A percentile compares a stretch with the other conserved stretches of the same genome.
Conservation (phyloP, 2,329 filamentous ascomycete species). For the Tolypocladium ophioglossoides region DNA sequence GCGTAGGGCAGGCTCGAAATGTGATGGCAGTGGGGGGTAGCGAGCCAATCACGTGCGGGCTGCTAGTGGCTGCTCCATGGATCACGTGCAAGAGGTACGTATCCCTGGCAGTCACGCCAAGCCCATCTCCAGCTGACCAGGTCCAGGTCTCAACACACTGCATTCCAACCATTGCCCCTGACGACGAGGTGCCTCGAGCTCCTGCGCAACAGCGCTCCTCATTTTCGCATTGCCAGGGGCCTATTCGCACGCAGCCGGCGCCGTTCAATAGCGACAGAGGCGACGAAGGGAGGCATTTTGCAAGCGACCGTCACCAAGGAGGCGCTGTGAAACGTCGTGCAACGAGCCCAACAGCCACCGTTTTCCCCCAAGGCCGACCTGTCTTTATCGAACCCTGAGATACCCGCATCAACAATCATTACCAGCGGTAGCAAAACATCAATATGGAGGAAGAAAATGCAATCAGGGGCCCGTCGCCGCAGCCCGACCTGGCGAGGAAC, state of each 20-base stretch:
- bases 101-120: background rate
- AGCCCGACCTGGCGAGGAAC: slow-evolving; percentile 58
- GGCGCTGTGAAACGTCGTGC: slow-evolving; percentile 6
- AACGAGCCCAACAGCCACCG: background rate
- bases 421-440: background rate
- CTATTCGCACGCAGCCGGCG: background rate
- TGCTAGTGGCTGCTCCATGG: background rate
- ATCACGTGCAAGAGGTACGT: slow-evolving; percentile 16
- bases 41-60: slow-evolving; percentile 23
- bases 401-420: background rate
- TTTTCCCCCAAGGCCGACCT: background rate
- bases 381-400: background rate
- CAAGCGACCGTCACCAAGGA: slow-evolving; percentile 5
- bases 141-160: slow-evolving; percentile 5
- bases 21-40: slow-evolving; percentile 19
- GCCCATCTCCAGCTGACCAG: background rate
- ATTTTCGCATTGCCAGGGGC: slow-evolving; percentile 3
- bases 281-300: background rate
- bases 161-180: slow-evolving; percentile 10
- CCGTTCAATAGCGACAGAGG: background rate
- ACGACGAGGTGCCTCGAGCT: slow-evolving; percentile 7
- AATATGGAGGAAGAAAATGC: slow-evolving; percentile 13
- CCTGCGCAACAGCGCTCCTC: slow-evolving; percentile 10
- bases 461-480: slow-evolving; percentile 36
- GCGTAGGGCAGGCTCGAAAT: slow-evolving; percentile 30